Conservation (phyloP, 805 yeast species). For the Saccharomycopsis javanensis region DNA sequence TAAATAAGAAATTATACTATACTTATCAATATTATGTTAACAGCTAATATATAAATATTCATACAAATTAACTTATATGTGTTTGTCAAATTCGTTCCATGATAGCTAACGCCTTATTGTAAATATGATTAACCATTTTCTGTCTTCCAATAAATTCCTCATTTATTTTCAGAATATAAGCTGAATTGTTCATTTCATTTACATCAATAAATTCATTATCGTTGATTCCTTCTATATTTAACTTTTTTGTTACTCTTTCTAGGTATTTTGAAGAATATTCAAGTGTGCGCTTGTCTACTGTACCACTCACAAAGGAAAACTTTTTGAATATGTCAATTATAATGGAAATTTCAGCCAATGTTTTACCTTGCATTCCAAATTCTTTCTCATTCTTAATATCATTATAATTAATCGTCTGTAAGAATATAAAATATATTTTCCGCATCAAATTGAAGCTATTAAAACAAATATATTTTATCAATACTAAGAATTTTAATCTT, state of each 20-base stretch:
- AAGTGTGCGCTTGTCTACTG: not conserved
- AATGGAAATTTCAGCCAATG: not conserved
- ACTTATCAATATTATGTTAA: no score
- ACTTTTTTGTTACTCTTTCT: not conserved
- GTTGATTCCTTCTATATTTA: not conserved
- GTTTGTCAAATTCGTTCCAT: no score
- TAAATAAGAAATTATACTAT: no score
- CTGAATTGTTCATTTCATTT: not conserved
- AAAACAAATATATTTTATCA: constrained; percentile 8
- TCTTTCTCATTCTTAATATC: not conserved
- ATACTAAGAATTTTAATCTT: not conserved
- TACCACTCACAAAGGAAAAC: not conserved
- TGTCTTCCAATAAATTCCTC: not conserved
- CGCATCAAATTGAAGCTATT: not conserved
- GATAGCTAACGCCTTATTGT: not conserved
- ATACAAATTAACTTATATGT: no score
- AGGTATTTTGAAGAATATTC: not conserved
- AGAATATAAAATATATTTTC: not conserved
- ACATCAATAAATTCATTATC: not conserved
- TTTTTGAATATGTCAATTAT: constrained; percentile 2
- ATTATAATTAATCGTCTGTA: not conserved
- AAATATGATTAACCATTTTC: not conserved
- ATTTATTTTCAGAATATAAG: not conserved
- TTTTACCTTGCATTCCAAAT: not conserved
- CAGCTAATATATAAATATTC: no score